Evolutionary conservation across 2,329 filamentous ascomycete genomes (phyloP).

Genomic region (Plectosphaerella cucumerina): DNA sequence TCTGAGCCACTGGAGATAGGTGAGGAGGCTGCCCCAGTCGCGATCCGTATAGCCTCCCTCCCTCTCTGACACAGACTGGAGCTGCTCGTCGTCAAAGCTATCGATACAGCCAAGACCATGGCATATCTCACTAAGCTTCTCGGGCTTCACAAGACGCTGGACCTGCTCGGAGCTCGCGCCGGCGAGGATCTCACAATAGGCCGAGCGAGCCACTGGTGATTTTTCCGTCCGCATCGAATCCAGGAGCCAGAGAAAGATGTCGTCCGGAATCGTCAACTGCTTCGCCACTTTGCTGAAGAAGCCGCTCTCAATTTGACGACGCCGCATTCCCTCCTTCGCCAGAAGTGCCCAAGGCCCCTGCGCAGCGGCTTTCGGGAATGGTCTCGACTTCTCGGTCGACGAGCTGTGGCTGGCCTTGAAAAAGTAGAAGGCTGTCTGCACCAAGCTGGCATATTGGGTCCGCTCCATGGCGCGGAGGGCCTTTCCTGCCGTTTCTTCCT

Average conservation of each 20-base stretch:
- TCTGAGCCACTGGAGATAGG: conserved; percentile 38
- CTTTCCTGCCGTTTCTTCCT: conserved; percentile 35
- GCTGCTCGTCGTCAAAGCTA: conserved; percentile 29
- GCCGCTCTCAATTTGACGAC: conserved; percentile 59
- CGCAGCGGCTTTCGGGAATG: conserved; percentile 32
- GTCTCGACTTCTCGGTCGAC: conserved; percentile 15
- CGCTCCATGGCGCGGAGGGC: conserved; percentile 47
- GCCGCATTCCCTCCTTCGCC: conserved; percentile 42
- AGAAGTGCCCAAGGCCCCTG: conserved; percentile 44
- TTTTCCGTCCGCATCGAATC: conserved; percentile 53
- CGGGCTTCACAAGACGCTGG: conserved; percentile 37
- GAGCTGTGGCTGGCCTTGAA: conserved; percentile 33
- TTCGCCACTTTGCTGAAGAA: conserved; percentile 49
- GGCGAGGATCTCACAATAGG: conserved; percentile 55
- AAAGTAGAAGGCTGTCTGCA: conserved; percentile 42
- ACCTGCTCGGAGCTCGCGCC: conserved; percentile 36
- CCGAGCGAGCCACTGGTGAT: conserved; percentile 49
- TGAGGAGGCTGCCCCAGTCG: conserved; percentile 41
- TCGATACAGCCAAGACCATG: conserved; percentile 51
- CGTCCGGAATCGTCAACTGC: conserved; percentile 48
- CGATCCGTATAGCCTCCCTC: conserved; percentile 26
- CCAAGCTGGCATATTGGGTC: conserved; percentile 32
- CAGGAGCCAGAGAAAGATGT: conserved; percentile 64
- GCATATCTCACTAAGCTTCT: conserved; percentile 51
- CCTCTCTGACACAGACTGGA: conserved; percentile 19